Conservation (phyloP, 805 yeast species). For the Phaffomyces opuntiae region DNA sequence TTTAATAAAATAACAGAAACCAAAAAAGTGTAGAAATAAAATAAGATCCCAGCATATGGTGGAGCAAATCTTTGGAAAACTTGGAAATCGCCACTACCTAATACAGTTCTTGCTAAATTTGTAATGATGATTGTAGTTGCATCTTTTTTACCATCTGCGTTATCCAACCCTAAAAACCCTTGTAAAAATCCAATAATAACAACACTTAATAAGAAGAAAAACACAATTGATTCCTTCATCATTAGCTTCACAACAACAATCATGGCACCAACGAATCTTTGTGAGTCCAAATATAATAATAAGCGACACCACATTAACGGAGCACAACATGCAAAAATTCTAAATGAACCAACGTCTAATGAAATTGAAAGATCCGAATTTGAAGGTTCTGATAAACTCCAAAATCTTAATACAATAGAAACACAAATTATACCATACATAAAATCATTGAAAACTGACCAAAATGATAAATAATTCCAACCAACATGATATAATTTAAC, state of each 20-base stretch:
- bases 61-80: constrained; percentile 69
- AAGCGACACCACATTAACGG: constrained; percentile 85
- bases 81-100: constrained; percentile 68
- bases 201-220: constrained; percentile 65
- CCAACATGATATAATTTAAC: constrained; percentile 76
- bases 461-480: constrained; percentile 58
- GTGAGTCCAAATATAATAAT: constrained; percentile 69
- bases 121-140: constrained; percentile 58
- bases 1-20: constrained; percentile 72
- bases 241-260: constrained; percentile 76
- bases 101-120: constrained; percentile 61
- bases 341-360: constrained; percentile 53
- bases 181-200: constrained; percentile 78
- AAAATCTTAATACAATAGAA: constrained; percentile 49
- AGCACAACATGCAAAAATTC: constrained; percentile 71
- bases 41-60: constrained; percentile 78
- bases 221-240: constrained; percentile 82
- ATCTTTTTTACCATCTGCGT: constrained; percentile 78
- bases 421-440: constrained; percentile 50
- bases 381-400: constrained; percentile 23
- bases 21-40: constrained; percentile 70
- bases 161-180: constrained; percentile 81
- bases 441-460: constrained; percentile 70
- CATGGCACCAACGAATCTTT: constrained; percentile 82
- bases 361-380: constrained; percentile 22